These are phyloP conservation scores for Neospora caninum DNA, from an alignment of 169 alveolate genomes.

Conservation along the genomic window DNA sequence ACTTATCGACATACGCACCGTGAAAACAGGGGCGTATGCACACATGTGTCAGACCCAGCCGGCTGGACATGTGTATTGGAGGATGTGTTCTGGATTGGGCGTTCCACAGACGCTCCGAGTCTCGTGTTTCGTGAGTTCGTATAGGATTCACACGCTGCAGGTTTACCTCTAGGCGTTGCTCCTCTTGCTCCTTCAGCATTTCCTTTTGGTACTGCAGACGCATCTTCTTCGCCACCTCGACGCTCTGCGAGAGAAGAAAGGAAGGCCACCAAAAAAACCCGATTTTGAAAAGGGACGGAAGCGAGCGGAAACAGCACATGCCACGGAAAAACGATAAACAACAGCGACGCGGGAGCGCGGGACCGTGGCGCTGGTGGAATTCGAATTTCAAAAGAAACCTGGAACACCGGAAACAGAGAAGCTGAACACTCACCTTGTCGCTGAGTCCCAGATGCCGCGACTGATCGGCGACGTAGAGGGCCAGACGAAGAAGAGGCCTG, in stretches of 20 bases:
- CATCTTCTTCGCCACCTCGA: not conserved
- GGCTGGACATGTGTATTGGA: not conserved
- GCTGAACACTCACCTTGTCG: constrained; percentile 15
- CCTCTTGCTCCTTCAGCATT: constrained; percentile 12
- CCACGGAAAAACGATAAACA: not conserved
- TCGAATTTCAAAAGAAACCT: not conserved
- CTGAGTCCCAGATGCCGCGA: not conserved
- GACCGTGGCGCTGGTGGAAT: not conserved
- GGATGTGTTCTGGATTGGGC: too few relatives aligned
- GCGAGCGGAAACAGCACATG: too few relatives aligned
- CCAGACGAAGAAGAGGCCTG: constrained; percentile 34
- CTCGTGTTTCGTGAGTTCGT: too few relatives aligned
- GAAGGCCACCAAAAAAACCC: not conserved
- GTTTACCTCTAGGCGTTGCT: not conserved
- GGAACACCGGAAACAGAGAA: not conserved
- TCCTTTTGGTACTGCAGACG: constrained; percentile 19
- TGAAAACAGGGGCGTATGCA: too few relatives aligned
- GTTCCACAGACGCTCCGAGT: too few relatives aligned
- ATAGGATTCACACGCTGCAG: too few relatives aligned
- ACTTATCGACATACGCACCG: not conserved
- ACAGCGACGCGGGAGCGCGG: not conserved
- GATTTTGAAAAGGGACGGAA: too few relatives aligned
- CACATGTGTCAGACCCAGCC: too few relatives aligned
- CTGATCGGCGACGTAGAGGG: not conserved
- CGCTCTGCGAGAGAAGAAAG: not conserved